Percentiles rank a stretch among this genome's conserved stretches.
Conservation (phyloP, 805 yeast genomes). For the Candida yuanshanica region DNA sequence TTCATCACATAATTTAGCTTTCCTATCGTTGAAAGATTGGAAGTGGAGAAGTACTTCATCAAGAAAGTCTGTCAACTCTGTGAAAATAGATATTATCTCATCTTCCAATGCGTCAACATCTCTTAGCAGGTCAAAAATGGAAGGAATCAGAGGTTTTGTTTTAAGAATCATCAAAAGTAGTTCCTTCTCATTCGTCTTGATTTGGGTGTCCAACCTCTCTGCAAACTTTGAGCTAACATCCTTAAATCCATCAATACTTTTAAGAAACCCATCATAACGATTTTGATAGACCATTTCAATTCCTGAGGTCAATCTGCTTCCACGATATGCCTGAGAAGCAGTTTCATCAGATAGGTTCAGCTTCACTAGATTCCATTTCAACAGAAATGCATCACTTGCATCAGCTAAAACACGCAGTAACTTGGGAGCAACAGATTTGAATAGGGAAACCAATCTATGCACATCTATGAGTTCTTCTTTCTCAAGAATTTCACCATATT, state of each 20-base stretch:
- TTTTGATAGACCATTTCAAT: constrained; percentile 3
- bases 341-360: not conserved
- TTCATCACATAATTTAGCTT: not conserved
- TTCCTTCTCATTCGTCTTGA: constrained; percentile 8
- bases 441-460: constrained; percentile 6
- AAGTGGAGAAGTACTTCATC: constrained; percentile 1
- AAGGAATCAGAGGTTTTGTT: constrained; percentile 5
- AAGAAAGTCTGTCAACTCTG: constrained; percentile 5
- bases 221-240: constrained; percentile 9
- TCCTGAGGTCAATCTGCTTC: not conserved
- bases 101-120: constrained; percentile 10
- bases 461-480: constrained; percentile 9
- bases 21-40: not conserved
- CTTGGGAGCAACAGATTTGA: constrained; percentile 11
- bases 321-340: not conserved
- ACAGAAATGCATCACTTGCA: not conserved
- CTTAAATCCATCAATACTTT: constrained; percentile 4
- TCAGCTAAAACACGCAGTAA: not conserved
- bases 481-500: constrained; percentile 5
- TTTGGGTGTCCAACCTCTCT: constrained; percentile 7
- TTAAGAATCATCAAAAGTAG: constrained; percentile 3
- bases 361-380: constrained; percentile 4
- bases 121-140: constrained; percentile 7
- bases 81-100: constrained; percentile 6
- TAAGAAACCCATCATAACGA: constrained; percentile 1